Percentiles rank a stretch among this genome's conserved stretches.
phyloP scores from a whole-genome alignment of 495 filamentous ascomycete species.

The Lophium mytilinum region DNA sequence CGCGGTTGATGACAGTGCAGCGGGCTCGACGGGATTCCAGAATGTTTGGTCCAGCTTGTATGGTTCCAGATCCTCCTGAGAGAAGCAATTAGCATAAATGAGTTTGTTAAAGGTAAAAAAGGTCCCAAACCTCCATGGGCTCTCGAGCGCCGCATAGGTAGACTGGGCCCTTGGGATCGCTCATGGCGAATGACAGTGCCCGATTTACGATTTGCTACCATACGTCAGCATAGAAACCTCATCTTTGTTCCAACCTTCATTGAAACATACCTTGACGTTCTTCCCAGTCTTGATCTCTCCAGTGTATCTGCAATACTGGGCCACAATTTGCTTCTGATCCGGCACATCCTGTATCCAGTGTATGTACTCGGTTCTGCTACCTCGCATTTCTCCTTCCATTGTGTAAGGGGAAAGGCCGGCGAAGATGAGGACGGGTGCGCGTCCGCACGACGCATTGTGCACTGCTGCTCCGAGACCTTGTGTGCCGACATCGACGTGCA shows the following conservation, averaged over 20 bases:
- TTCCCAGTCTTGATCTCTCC: conserved; percentile 84
- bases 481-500: conserved; percentile 94
- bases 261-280: conserved; percentile 60
- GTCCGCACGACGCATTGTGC: conserved; percentile 81
- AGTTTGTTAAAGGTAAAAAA: too few relatives aligned
- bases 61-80: conserved; percentile 75
- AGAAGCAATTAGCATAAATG: too few relatives aligned
- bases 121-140: too few relatives aligned
- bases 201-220: conserved; percentile 75
- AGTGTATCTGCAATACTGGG: conserved; percentile 89
- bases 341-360: conserved; percentile 98
- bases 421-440: conserved; percentile 83
- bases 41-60: conserved; percentile 64
- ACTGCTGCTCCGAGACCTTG: conserved; percentile 87
- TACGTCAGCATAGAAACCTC: background rate
- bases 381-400: conserved; percentile 81
- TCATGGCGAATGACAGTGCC: conserved; percentile 77
- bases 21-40: conserved; percentile 69
- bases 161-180: conserved; percentile 75
- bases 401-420: conserved; percentile 86
- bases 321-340: conserved; percentile 84
- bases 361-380: conserved; percentile 87
- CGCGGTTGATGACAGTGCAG: conserved; percentile 60
- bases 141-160: conserved; percentile 81
- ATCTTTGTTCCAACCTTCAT: background rate